Evolutionary conservation across 331 rosid genomes (phyloP).

Genomic region (Rhamnella rubrinervis): DNA sequence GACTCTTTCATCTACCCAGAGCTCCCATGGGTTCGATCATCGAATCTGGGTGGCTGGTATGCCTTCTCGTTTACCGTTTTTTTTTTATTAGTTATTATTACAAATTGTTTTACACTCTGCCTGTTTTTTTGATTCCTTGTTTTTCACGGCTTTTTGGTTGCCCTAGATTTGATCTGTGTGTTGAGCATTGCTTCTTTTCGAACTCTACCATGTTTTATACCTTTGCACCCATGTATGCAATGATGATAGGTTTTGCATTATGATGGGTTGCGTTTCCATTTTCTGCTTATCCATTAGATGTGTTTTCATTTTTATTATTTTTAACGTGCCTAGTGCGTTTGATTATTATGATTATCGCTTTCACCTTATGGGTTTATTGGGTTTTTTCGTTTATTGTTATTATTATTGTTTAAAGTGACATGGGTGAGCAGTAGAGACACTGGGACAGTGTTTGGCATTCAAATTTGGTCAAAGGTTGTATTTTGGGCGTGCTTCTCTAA

Average conservation of each 20-base stretch:
- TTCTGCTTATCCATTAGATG: neutral
- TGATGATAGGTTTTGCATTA: constrained; percentile 12
- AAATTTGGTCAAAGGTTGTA: neutral
- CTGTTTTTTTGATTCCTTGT: neutral
- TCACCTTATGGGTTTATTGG: constrained; percentile 1
- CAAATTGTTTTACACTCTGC: neutral
- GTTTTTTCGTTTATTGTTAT: neutral
- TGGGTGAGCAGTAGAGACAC: constrained; percentile 8
- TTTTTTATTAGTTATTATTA: neutral
- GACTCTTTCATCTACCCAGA: neutral
- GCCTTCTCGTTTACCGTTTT: neutral
- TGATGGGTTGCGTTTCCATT: constrained; percentile 16
- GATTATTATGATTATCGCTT: neutral
- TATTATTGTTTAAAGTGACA: neutral
- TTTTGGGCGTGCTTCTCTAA: constrained; percentile 6
- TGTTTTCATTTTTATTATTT: neutral
- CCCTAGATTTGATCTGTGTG: constrained; percentile 33
- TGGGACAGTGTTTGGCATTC: neutral
- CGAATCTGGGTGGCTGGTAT: constrained; percentile 92
- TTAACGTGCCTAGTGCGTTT: neutral
- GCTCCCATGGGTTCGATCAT: constrained; percentile 62
- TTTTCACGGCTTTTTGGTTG: neutral
- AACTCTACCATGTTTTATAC: neutral
- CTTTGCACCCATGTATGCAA: neutral
- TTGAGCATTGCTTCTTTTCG: constrained; percentile 17